Base-by-base conservation (phyloP, 2,329 filamentous ascomycete genomes). In the Sclerotinia nivalis region DNA sequence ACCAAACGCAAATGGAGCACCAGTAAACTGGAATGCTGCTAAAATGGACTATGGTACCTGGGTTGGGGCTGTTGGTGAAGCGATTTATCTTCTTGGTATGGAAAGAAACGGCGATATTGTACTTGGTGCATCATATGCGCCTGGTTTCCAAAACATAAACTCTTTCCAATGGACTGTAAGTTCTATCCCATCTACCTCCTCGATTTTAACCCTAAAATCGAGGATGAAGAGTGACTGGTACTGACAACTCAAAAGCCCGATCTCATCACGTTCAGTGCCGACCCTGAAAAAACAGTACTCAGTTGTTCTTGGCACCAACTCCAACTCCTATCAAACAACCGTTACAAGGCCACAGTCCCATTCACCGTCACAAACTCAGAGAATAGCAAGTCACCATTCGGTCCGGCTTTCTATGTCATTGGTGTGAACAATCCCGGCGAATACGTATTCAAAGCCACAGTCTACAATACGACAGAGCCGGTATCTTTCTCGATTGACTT, bases 241-340 rank as follows among this genome's bases (percentile, higher is more conserved):
- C 54, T 2, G 61, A 58, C 15, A 34, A 22, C 5, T 22, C 31
- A 9, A 64, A 31, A 77, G 75, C 76, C 76, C 13, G 75, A 78
- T 56, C 70, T 78, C 7, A 72, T 78, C 13, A 73, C 75, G 20
- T 78, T 77, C 72, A 75, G 71, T 4, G 74, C 76, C 4, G 82
- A 86, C 66, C 80, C 83, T 0, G 78, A 80, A 0, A 70, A 84
- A 75, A 86, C 84, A 0, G 85, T 84, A 0, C 80, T 79, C 15
- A 85, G 83, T 1, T 85, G 83, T 4, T 60, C 52, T 13, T 71
- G 47, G 28, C 68, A 71, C n/a, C 58, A 64, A 58, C 20, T 69
- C 2, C 31, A 66, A 43, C 70, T 71, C 9, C 37, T 71, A 15
- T 71, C 70, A 15, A 69, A 20, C 7, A 28, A 58, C 67, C 67